Base-by-base conservation (phyloP, 306 rosid genomes). In the Prunus dulcis region DNA sequence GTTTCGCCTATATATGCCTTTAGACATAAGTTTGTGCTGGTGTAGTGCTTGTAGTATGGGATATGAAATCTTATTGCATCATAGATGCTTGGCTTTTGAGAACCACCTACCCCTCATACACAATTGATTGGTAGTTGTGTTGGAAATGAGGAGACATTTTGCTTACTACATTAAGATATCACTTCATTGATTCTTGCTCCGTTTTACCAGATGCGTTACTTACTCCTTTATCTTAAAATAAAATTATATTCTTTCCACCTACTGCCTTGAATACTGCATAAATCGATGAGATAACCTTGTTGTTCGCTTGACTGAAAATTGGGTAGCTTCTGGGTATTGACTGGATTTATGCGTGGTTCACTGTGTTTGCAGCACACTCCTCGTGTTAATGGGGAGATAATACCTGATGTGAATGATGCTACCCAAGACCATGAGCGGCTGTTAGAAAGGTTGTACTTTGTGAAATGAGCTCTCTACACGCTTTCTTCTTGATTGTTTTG, bases 351-450 rank as follows among this genome's bases (percentile, higher is more conserved):
- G 23, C 49, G 52, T 81, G 61, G 60, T 64, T 78, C 67, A 52
- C 65, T 30, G 25, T 85, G 79, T 83, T 91, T 84, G 84, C 97
- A 96, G 99, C 99, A 90, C 82, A 82, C 97, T 71, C 99, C 98
- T 19, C 93, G 96, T 52, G 56, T 96, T 77, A 96, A 92, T 82
- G 98, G 99, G 74, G 96, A 96, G 82, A 91, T 96, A 85, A 96
- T 96, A 85, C 99, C 99, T 69, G 93, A 96, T 56, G 90, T 91
- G 73, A 96, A 87, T 81, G 93, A 96, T 28, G 99, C 99, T 30
- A 90, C 97, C 85, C 83, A 83, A 76, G 98, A 96, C 84, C 99
- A 96, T 19, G 89, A 68, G 80, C 92, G 93, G 75, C 90, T 92
- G 23, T 91, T 84, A 17, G 93, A 80, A 84, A 96, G 99, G 99